These are phyloP conservation scores for Phytopythium montanum DNA, from an alignment of 352 stramenopile species.

Conservation along the genomic window DNA sequence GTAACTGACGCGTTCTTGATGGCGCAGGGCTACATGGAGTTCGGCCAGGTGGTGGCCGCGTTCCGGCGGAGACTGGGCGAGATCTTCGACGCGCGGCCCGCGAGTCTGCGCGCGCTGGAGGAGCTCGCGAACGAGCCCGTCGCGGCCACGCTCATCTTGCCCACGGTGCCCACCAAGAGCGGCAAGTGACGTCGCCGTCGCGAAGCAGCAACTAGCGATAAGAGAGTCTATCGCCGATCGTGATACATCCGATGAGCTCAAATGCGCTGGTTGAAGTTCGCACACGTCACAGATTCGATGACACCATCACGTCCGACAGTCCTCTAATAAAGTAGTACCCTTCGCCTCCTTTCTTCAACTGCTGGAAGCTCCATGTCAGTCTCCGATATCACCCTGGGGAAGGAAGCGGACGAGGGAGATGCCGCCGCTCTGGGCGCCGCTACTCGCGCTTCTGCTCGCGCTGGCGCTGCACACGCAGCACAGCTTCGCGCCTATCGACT, in stretches of 20 bases:
- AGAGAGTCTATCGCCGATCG: neutral
- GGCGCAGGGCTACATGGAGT: conserved; percentile 85
- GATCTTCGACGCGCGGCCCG: conserved; percentile 71
- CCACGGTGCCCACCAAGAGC: conserved; percentile 28
- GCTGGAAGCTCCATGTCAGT: neutral
- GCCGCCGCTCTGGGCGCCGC: conserved; percentile 1
- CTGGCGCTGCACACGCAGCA: conserved; percentile 37
- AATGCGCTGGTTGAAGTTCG: neutral
- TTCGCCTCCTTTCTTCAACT: neutral
- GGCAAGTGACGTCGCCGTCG: conserved; percentile 14
- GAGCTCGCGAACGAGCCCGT: conserved; percentile 65
- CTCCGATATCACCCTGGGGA: too few species aligned
- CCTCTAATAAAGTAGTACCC: neutral
- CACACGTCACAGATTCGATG: neutral
- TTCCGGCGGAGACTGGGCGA: conserved; percentile 62
- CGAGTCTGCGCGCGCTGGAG: conserved; percentile 55
- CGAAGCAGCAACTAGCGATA: conserved; percentile 3
- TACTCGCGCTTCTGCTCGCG: conserved; percentile 21
- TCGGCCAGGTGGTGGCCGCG: conserved; percentile 71
- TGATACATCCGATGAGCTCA: too few species aligned
- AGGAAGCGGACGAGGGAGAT: too few species aligned
- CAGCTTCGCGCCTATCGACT: conserved; percentile 49
- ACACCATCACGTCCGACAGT: neutral
- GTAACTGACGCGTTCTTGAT: neutral
- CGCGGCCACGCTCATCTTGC: conserved; percentile 47